Base-by-base conservation (phyloP, 441 rosid species). In the Pelargonium myrrhifolium region DNA sequence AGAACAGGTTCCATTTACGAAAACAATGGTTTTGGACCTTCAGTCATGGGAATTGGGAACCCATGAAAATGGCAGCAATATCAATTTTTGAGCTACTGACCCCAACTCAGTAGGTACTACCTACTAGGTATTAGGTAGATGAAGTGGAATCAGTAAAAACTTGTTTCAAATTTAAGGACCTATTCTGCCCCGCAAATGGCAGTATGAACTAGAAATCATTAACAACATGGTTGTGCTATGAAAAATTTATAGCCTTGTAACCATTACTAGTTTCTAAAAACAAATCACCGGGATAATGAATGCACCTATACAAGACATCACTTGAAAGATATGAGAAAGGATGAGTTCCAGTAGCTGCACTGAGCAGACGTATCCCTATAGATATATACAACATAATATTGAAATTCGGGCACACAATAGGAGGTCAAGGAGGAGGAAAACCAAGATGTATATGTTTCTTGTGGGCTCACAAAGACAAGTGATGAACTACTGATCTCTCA, bases 1-100 rank as follows among this genome's bases (percentile, higher is more conserved):
- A 21, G 68, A 78, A 71, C 37, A 71, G 51, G 12, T 66, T 7
- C 10, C 12, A 40, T 71, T 72, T 42, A 70, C 20, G 43, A 61
- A 18, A 53, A 53, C 22, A 2, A 3, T 53, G 59, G 59, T 18
- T 53, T 53, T 53, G 59, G 10, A 6, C 22, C 17, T n/a, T n/a
- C n/a, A n/a, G n/a, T n/a, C n/a, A n/a, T n/a, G n/a, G n/a, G n/a
- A n/a, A n/a, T n/a, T 15, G 2, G 10, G 59, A 53, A 7, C 1
- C 37, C 37, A 31, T 31, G 5, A 31, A 0, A 31, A 31, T 31
- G 37, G 37, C 37, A 17, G n/a, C 18, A 18, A 0, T 10, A 17
- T 53, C 8, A 6, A 53, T 53, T 53, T 18, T n/a, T n/a, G 21
- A 51, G 56, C 15, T 1, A 15, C 17, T 49, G 56, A 2, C 17